Evolutionary conservation across 2,329 filamentous ascomycete genomes (phyloP).

Genomic region (Fusarium staphyleae): DNA sequence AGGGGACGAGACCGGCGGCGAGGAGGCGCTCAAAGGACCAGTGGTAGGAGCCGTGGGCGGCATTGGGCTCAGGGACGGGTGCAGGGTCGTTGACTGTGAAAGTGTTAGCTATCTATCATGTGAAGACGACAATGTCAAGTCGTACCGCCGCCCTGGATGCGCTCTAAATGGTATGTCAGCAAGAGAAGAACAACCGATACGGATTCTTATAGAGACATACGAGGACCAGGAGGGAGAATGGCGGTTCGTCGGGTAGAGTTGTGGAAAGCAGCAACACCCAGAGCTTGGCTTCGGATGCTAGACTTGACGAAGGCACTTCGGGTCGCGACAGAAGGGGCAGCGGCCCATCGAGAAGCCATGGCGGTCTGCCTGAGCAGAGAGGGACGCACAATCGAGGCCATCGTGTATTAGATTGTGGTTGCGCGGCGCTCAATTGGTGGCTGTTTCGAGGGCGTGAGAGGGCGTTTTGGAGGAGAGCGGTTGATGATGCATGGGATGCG

Average conservation of each 20-base stretch:
- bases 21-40: constrained; percentile 95
- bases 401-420: constrained; percentile 44
- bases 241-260: constrained; percentile 77
- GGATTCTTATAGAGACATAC: constrained; percentile 57
- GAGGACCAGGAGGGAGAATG: constrained; percentile 85
- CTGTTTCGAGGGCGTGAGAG: constrained; percentile 30
- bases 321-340: constrained; percentile 48
- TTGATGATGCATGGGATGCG: constrained; percentile 38
- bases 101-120: constrained; percentile 29
- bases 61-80: constrained; percentile 72
- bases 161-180: constrained; percentile 66
- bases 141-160: constrained; percentile 77
- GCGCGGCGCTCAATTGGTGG: constrained; percentile 41
- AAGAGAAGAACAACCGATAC: background rate
- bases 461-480: constrained; percentile 13
- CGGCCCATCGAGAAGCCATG: constrained; percentile 49
- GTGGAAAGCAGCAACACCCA: constrained; percentile 82
- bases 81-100: constrained; percentile 83
- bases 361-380: constrained; percentile 62
- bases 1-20: constrained; percentile 80
- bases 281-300: constrained; percentile 41
- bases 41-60: constrained; percentile 94
- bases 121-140: constrained; percentile 23
- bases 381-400: constrained; percentile 65
- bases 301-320: constrained; percentile 46